These are phyloP conservation scores for Venturiaceae sp. DNA, from an alignment of 2,329 filamentous ascomycete species.

Conservation along the genomic window DNA sequence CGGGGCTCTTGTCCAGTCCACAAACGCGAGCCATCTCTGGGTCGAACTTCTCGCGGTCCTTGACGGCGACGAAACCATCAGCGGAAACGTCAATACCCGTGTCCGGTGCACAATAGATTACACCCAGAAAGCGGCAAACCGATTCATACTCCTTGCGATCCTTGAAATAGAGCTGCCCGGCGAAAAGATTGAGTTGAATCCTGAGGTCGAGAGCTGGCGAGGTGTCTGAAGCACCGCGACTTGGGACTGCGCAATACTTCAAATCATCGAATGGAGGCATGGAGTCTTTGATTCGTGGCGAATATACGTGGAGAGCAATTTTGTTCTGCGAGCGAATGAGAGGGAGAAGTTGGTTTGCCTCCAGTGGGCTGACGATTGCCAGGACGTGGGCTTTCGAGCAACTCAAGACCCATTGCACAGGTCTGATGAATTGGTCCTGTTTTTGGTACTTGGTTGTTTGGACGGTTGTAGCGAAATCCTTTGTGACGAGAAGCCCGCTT, in stretches of 20 bases:
- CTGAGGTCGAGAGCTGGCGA: background rate
- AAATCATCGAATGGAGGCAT: conserved; percentile 35
- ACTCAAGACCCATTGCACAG: conserved; percentile 46
- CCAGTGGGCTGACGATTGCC: conserved; percentile 50
- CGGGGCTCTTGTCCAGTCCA: background rate
- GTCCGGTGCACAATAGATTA: conserved; percentile 17
- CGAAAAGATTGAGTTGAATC: conserved; percentile 53
- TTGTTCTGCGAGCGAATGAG: conserved; percentile 23
- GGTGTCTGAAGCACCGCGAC: conserved; percentile 6
- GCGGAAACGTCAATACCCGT: background rate
- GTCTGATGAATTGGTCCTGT: conserved; percentile 40
- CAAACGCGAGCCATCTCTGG: background rate
- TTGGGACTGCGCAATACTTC: conserved; percentile 31
- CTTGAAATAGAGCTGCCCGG: conserved; percentile 56
- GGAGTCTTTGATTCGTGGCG: conserved; percentile 33
- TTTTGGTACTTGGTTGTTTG: conserved; percentile 7
- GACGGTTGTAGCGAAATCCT: conserved; percentile 42
- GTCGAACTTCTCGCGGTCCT: background rate
- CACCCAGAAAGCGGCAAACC: conserved; percentile 42
- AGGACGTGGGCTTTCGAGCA: conserved; percentile 17
- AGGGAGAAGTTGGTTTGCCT: conserved; percentile 44
- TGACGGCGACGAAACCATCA: background rate
- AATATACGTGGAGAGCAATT: conserved; percentile 42
- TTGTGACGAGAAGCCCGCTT: conserved; percentile 35
- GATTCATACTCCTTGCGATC: conserved; percentile 44